Conservation (phyloP, 176 grass and related monocot genomes). For the Chloris gayana region DNA sequence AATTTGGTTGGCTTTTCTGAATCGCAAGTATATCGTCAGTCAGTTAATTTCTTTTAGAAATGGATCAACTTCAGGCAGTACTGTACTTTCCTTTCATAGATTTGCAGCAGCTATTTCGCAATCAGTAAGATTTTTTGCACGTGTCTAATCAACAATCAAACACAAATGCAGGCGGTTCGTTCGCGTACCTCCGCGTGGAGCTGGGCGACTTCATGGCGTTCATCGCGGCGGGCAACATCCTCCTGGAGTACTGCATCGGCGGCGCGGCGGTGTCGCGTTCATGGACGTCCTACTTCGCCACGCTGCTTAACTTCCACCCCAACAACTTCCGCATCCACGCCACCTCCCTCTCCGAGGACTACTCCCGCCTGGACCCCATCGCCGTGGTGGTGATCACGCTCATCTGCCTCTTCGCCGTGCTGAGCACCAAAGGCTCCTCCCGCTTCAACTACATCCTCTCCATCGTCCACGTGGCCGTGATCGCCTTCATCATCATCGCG, state of each 20-base stretch:
- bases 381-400: constrained; percentile 58
- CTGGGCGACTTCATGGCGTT: constrained; percentile 89
- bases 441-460: constrained; percentile 90
- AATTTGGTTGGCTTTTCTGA: neutral
- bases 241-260: constrained; percentile 85
- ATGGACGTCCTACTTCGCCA: constrained; percentile 97
- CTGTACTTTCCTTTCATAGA: no score
- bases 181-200: constrained; percentile 89
- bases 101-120: no score
- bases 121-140: neutral
- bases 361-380: constrained; percentile 81
- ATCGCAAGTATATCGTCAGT: neutral
- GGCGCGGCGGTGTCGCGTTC: constrained; percentile 66
- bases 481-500: constrained; percentile 70
- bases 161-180: constrained; percentile 67
- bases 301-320: constrained; percentile 58
- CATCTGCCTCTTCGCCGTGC: constrained; percentile 58
- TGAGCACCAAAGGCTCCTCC: constrained; percentile 84
- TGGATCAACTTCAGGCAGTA: neutral
- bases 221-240: constrained; percentile 89
- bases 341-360: constrained; percentile 46
- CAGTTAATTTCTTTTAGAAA: neutral
- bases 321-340: constrained; percentile 84
- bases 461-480: constrained; percentile 66
- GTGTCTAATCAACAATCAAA: no score